phyloP scores from a whole-genome alignment of 140 eudicot species.

The Erigeron philadelphicus region DNA sequence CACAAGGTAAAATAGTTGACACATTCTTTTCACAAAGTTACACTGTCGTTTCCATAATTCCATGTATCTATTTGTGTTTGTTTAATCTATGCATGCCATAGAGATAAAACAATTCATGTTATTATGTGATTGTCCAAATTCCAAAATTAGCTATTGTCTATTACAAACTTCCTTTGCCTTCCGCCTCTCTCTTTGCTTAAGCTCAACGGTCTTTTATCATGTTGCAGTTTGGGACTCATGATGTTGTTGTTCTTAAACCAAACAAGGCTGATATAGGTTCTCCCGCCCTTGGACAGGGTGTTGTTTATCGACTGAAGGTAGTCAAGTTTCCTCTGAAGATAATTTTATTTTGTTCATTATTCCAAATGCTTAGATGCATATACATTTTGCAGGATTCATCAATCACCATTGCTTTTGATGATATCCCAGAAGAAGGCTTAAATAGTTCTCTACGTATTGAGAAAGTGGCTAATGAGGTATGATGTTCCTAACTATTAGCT shows the following conservation, averaged over 20 bases:
- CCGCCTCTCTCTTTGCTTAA: background rate
- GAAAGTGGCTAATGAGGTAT: constrained; percentile 95
- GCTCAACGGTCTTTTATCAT: background rate
- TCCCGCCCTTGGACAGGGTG: constrained; percentile 95
- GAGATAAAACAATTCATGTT: too few relatives aligned
- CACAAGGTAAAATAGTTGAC: constrained; percentile 57
- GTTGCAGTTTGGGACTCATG: constrained; percentile 93
- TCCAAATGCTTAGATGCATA: constrained; percentile 3
- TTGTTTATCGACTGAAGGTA: constrained; percentile 93
- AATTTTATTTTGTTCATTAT: background rate
- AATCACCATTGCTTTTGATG: constrained; percentile 92
- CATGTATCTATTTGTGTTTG: background rate
- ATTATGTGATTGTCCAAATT: too few relatives aligned
- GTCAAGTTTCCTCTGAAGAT: background rate
- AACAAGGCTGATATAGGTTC: constrained; percentile 89
- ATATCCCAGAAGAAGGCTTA: constrained; percentile 91
- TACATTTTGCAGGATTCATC: constrained; percentile 67
- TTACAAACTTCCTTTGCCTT: too few relatives aligned
- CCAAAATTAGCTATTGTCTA: too few relatives aligned
- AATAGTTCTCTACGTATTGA: constrained; percentile 93
- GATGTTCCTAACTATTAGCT: background rate
- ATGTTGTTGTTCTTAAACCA: constrained; percentile 81
- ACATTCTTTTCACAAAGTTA: background rate
- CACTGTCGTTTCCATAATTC: background rate
- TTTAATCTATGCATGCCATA: constrained; percentile 1